These are phyloP conservation scores for Crithidia mellificae DNA, from an alignment of 208 protist genomes.

Conservation along the genomic window DNA sequence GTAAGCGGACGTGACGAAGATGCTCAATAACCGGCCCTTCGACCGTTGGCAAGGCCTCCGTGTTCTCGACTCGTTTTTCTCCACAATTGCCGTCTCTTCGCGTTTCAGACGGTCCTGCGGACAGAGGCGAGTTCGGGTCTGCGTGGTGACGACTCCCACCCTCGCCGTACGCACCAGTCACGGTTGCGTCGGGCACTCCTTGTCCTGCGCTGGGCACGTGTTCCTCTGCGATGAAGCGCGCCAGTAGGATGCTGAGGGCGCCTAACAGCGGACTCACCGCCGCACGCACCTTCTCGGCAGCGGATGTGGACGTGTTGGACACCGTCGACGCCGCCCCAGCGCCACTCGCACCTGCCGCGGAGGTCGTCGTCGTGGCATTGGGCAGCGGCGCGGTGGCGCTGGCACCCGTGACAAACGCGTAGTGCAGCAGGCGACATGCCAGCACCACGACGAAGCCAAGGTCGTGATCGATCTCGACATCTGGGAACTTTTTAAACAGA, in stretches of 20 bases:
- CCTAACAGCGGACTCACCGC: slow-evolving; percentile 19
- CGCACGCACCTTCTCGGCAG: slow-evolving; percentile 12
- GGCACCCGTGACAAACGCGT: slow-evolving; percentile 16
- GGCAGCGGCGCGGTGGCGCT: neutral
- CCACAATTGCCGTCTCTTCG: too few relatives aligned
- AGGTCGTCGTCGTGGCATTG: neutral
- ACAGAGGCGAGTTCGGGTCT: neutral
- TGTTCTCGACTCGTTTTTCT: too few relatives aligned
- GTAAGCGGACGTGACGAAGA: slow-evolving; percentile 22
- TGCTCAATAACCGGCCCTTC: neutral
- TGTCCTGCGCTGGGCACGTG: neutral
- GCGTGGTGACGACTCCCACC: neutral
- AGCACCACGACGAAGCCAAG: slow-evolving; percentile 30
- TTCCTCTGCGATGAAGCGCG: slow-evolving; percentile 38
- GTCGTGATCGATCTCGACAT: slow-evolving; percentile 20
- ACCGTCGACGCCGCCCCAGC: too few relatives aligned
- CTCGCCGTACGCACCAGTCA: neutral
- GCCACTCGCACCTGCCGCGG: neutral
- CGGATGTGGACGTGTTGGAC: neutral
- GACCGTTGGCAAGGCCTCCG: neutral
- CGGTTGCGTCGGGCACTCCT: neutral
- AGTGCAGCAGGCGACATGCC: slow-evolving; percentile 22
- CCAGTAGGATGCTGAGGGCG: slow-evolving; percentile 39
- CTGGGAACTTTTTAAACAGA: neutral
- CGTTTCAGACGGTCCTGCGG: neutral